Evolutionary conservation across 2,329 filamentous ascomycete genomes (phyloP).

Genomic region (Dothidotthia symphoricarpi): DNA sequence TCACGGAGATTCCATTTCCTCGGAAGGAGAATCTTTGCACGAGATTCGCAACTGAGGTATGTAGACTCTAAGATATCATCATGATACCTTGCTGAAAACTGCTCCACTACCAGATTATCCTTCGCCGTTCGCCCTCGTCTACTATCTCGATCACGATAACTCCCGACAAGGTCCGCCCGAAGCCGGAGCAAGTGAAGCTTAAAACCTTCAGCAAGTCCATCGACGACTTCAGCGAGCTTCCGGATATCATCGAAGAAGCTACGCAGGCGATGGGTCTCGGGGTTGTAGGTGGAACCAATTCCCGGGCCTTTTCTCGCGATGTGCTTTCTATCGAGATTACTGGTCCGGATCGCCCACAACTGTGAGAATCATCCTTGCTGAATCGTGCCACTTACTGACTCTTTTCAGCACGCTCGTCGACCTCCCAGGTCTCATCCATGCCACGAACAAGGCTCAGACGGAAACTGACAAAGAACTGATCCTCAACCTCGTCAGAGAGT

Average conservation of each 20-base stretch:
- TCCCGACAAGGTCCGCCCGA: conserved; percentile 30
- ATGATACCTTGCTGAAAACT: no score
- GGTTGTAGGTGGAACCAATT: conserved; percentile 16
- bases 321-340: conserved; percentile 30
- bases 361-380: conserved; percentile 20
- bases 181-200: conserved; percentile 31
- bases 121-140: conserved; percentile 31
- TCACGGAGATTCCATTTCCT: conserved; percentile 59
- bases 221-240: conserved; percentile 23
- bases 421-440: conserved; percentile 54
- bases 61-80: no score
- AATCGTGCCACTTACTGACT: no score
- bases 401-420: conserved; percentile 53
- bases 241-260: conserved; percentile 48
- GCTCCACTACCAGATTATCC: conserved; percentile 45
- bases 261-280: conserved; percentile 53
- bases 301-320: conserved; percentile 23
- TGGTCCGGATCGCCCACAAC: conserved; percentile 40
- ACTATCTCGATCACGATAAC: conserved; percentile 41
- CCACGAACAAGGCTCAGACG: conserved; percentile 46
- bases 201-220: conserved; percentile 17
- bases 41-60: conserved; percentile 55
- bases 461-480: conserved; percentile 49
- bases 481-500: conserved; percentile 44
- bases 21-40: conserved; percentile 57